Base-by-base conservation (phyloP, 441 rosid species). In the Bruguiera hainesii region DNA sequence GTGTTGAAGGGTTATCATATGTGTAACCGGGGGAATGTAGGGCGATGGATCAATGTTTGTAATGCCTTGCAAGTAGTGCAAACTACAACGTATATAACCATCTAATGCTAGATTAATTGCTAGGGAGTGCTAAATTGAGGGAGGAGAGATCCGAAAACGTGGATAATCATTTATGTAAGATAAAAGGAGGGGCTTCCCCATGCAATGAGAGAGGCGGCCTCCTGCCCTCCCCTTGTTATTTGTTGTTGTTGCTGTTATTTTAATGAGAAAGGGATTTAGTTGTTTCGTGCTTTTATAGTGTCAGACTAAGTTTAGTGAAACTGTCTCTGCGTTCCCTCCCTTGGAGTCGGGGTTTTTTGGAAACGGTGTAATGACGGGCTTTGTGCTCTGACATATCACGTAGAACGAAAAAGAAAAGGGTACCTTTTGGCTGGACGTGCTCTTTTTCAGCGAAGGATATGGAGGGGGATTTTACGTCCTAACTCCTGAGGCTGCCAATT, bases 61-160 rank as follows among this genome's bases (percentile, higher is more conserved):
- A 37, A 10, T 37, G 46, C 60, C 15, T 56, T 15, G 60, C 60
- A 39, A 6, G 33, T 16, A 16, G 35, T 16, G 28, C 0, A 25
- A 56, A 16, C 18, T 15, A 9, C 18, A 28, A 6, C n/a, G 6
- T 25, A 28, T 28, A 30, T 15, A 31, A 28, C 37, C 59, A 31
- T 16, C 20, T 29, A 9, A 33, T 57, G 3, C 21, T 6, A 33
- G 51, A n/a, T 53, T 1, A 9, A 46, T 28, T 8, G 25, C 48
- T 16, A 46, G 59, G 16, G 10, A 28, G 63, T 19, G 48, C 46
- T 53, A 11, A 74, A 50, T 64, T 49, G 60, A 56, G 31, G 60
- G 67, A 55, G 26, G 10, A 20, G 7, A 26, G 23, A 52, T 25
- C 20, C 13, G 10, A 31, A 28, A 7, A 33, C 37, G 37, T 33